phyloP scores from a whole-genome alignment of 1,284 basidiomycete species.

The Psilocybe mexicana region DNA sequence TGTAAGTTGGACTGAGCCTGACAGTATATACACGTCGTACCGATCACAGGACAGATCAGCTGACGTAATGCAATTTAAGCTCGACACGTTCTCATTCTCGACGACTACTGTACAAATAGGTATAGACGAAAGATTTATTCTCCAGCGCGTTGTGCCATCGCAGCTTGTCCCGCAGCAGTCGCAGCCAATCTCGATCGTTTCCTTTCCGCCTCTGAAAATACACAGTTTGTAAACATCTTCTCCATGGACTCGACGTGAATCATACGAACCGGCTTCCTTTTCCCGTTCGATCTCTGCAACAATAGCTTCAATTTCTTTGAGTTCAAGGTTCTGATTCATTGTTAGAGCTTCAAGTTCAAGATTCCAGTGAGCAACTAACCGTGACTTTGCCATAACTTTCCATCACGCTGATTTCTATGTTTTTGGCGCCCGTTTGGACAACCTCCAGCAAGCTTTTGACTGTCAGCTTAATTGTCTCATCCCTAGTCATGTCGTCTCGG shows the following conservation, averaged over 20 bases:
- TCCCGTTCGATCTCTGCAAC: constrained; percentile 92
- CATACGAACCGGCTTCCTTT: constrained; percentile 83
- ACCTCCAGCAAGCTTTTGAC: constrained; percentile 97
- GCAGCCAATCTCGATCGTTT: constrained; percentile 79
- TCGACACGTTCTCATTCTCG: constrained; percentile 1
- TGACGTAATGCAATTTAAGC: constrained; percentile 18
- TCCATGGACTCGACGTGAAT: neutral
- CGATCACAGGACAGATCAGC: constrained; percentile 11
- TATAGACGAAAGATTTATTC: constrained; percentile 33
- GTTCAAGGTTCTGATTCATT: constrained; percentile 64
- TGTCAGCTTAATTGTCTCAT: constrained; percentile 92
- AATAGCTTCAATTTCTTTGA: constrained; percentile 87
- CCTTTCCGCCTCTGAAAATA: constrained; percentile 75
- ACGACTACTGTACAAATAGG: constrained; percentile 15
- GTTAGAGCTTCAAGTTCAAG: neutral
- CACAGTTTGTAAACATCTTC: constrained; percentile 9
- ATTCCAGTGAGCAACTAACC: constrained; percentile 50
- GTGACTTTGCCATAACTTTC: constrained; percentile 90
- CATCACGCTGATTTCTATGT: constrained; percentile 98
- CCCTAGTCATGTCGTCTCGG: constrained; percentile 85
- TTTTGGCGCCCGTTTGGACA: constrained; percentile 99
- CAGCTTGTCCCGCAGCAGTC: constrained; percentile 81
- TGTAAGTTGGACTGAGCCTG: neutral
- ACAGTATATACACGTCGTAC: constrained; percentile 22
- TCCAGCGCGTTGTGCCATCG: constrained; percentile 68